A percentile compares a stretch with the other conserved stretches of the same genome.
Evolutionary conservation across 2,329 filamentous ascomycete genomes (phyloP).

Genomic region (Calcarisporium arbuscula): DNA sequence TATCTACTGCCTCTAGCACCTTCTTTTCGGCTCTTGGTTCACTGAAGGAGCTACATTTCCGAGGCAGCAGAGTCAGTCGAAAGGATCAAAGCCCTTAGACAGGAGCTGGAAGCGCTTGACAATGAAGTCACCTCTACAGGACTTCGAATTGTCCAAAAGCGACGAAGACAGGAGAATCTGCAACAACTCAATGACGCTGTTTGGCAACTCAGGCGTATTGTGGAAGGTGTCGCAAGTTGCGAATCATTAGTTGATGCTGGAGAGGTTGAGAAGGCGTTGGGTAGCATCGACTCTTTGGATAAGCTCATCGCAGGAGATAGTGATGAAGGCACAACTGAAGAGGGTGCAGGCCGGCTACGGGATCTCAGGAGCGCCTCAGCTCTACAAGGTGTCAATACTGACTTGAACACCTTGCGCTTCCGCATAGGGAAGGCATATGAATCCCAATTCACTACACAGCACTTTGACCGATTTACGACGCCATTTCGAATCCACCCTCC

Average conservation of each 20-base stretch:
- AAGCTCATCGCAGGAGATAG: conserved; percentile 70
- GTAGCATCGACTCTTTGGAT: conserved; percentile 72
- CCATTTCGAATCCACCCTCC: conserved; percentile 72
- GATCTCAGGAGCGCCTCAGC: conserved; percentile 75
- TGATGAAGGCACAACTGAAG: conserved; percentile 27
- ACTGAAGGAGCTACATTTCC: conserved; percentile 79
- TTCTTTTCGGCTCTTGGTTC: conserved; percentile 95
- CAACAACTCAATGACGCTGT: conserved; percentile 76
- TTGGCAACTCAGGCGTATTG: conserved; percentile 72
- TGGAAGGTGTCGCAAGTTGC: conserved; percentile 67
- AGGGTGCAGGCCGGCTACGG: conserved; percentile 35
- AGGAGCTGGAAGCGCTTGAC: conserved; percentile 75
- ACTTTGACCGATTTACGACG: conserved; percentile 72
- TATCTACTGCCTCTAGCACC: conserved; percentile 89
- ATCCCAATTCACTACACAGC: conserved; percentile 67
- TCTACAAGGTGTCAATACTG: conserved; percentile 70
- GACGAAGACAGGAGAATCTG: conserved; percentile 76
- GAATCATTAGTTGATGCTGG: conserved; percentile 77
- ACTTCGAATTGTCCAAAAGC: conserved; percentile 77
- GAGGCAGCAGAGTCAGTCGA: conserved; percentile 89
- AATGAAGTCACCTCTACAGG: conserved; percentile 81
- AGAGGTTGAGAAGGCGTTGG: conserved; percentile 74
- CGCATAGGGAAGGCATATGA: conserved; percentile 87
- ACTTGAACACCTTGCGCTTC: conserved; percentile 68
- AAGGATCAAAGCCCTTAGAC: conserved; percentile 73